Base-by-base conservation (phyloP, 2,329 filamentous ascomycete genomes). In the Ophiocordyceps camponoti-floridani region DNA sequence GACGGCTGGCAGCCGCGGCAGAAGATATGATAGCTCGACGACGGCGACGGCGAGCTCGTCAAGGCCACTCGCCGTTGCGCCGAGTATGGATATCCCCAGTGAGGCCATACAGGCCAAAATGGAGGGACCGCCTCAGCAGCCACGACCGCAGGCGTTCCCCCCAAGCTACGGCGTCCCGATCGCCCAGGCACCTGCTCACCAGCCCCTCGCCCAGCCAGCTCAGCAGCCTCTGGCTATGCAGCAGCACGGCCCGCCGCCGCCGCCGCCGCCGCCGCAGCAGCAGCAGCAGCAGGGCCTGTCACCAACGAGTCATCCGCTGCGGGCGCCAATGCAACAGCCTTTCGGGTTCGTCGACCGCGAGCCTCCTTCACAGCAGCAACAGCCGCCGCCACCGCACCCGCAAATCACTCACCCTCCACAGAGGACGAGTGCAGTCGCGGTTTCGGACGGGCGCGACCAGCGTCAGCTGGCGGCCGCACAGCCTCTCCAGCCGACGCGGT, bases 321-420 rank as follows among this genome's bases (percentile, higher is more conserved):
- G 68, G 50, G 65, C 67, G 23, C 66, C 68, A 11, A 50, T 57
- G 16, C 60, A 59, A 8, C 28, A 38, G 26, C 54, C 56, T 14
- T 70, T 70, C 47, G 58, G 63, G 5, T 71, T 70, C 48, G 57
- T 61, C 5, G 69, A 73, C 28, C 61, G 63, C 42, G 67, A 70
- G 41, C 53, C 59, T 28, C 60, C 56, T 16, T 59, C 58, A 16
- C 61, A 56, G 16, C 58, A 57, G 44, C 61, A 63, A 18, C 54
- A n/a, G 10, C 35, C 62, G 18, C 61, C 56, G 16, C 59, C 57
- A 16, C 58, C 57, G 44, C 61, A 63, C 18, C 54, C 35, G 10
- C 35, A 62, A 35, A 57, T 64, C 13, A 62, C 65, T 4, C 56
- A 66, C 41, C 59, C 65, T 4, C 64, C 65, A 43, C 67, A 68